Evolutionary conservation across 129 eudicot species (phyloP).

Genomic region (Chrysanthemum makinoi): DNA sequence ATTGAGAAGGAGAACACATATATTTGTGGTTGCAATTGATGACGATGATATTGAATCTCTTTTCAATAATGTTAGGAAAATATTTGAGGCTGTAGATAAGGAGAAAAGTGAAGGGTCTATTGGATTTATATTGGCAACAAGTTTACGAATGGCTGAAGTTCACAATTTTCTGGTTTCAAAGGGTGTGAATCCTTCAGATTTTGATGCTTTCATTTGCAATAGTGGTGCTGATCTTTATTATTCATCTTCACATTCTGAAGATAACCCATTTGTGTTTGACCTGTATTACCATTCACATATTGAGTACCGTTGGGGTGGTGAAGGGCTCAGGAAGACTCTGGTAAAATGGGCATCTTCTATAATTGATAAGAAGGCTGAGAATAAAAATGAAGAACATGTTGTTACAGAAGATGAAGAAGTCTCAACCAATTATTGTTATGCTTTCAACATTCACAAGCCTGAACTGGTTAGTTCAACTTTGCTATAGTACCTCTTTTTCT

Average conservation of each 20-base stretch:
- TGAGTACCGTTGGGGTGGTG: slow-evolving; percentile 99
- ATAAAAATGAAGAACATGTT: slow-evolving; percentile 52
- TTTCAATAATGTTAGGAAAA: slow-evolving; percentile 55
- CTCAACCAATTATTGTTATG: slow-evolving; percentile 87
- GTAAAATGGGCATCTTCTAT: slow-evolving; percentile 78
- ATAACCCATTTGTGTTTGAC: slow-evolving; percentile 80
- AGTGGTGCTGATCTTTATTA: slow-evolving; percentile 96
- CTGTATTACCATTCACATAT: slow-evolving; percentile 92
- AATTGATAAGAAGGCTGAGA: slow-evolving; percentile 56
- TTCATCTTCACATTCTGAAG: slow-evolving; percentile 73
- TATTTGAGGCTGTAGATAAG: slow-evolving; percentile 71
- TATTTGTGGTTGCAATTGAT: slow-evolving; percentile 86
- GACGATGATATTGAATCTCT: slow-evolving; percentile 48
- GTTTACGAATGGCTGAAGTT: slow-evolving; percentile 68
- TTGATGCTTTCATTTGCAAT: slow-evolving; percentile 93
- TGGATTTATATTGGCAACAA: slow-evolving; percentile 90
- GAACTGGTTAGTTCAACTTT: slow-evolving; percentile 51
- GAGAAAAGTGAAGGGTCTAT: slow-evolving; percentile 77
- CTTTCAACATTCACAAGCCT: slow-evolving; percentile 75
- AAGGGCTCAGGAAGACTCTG: slow-evolving; percentile 94
- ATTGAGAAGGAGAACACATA: slow-evolving; percentile 73
- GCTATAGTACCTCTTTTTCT: neutral
- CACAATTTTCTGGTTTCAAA: slow-evolving; percentile 62
- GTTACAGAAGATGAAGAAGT: slow-evolving; percentile 87
- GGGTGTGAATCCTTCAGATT: slow-evolving; percentile 69